Conservation (phyloP, 2,329 filamentous ascomycete species). For the Aspergillus ochraceoroseus region DNA sequence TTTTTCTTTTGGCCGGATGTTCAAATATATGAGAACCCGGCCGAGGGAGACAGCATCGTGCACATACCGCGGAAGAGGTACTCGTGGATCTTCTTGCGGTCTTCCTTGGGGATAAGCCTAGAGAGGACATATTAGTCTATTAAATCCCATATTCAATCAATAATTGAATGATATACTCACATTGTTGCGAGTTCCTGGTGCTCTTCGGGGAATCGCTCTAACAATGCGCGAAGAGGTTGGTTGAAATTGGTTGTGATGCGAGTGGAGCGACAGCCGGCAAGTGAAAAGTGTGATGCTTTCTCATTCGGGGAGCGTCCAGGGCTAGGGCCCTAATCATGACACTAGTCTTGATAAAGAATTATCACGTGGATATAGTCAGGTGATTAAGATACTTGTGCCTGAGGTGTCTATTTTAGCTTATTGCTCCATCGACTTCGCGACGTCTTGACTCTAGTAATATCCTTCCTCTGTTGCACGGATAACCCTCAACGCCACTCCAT, state of each 20-base stretch:
- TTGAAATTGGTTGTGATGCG: conserved; percentile 33
- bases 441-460: not conserved
- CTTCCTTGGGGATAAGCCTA: conserved; percentile 99
- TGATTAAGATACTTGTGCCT: conserved; percentile 9
- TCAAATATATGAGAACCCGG: too few relatives aligned
- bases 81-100: conserved; percentile 99
- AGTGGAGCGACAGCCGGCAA: conserved; percentile 32
- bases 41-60: conserved; percentile 21
- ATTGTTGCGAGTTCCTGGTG: conserved; percentile 53
- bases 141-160: conserved; percentile 11
- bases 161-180: conserved; percentile 29
- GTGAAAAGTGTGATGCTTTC: conserved; percentile 38
- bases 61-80: conserved; percentile 88
- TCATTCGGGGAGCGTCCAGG: conserved; percentile 28
- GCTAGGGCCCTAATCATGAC: conserved; percentile 28
- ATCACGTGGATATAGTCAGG: conserved; percentile 15
- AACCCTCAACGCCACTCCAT: too few relatives aligned
- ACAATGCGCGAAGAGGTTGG: conserved; percentile 42
- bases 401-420: conserved; percentile 12
- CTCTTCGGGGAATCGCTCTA: conserved; percentile 52
- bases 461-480: too few relatives aligned
- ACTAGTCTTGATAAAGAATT: conserved; percentile 6
- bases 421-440: conserved; percentile 16
- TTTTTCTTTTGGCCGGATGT: too few relatives aligned
- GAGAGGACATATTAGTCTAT: conserved; percentile 16